Evolutionary conservation across 129 eudicot species (phyloP), one percentile per base, ranked within the genome.

Genomic region (Cynara cardunculus): DNA sequence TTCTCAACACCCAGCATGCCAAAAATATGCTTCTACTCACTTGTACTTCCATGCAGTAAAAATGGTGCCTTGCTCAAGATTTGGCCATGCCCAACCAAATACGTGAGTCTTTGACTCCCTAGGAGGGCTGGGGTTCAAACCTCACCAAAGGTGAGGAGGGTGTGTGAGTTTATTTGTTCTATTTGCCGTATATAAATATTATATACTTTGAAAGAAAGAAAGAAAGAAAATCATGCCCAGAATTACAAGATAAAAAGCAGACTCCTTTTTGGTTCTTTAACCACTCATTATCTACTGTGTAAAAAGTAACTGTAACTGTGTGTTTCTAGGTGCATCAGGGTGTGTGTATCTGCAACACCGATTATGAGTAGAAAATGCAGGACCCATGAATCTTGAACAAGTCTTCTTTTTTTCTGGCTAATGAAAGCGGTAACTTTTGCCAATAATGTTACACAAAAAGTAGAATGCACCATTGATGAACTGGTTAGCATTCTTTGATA

Each of bases 401-500:
- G 46, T 26, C 12, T 13, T 28, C 64, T 59, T 32, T 32, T 9
- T 34, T 25, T 5, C 18, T 21, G 46, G 41, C 25, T 4, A 81
- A 68, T 74, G 74, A 74, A 74, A 64, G 75, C 53, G 80, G 76
- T 46, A 67, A 67, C 75, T 67, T 74, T 81, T 83, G 73, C 64
- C 56, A 41, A 39, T 70, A 66, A 77, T 77, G 78, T 69, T 77
- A 70, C 62, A 71, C 78, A 71, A 83, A 77, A 83, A 83, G 74
- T 83, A 22, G 35, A 77, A 76, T 69, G 78, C 81, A 82, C 72
- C 77, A 69, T 76, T 56, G 76, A 69, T 32, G 22, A 34, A 69
- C 72, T 76, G 69, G 82, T 77, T 83, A 41, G 78, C 65, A 77
- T 77, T 83, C 86, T 77, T 72, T 39, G 74, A 77, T 44, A 70